Evolutionary conservation across 805 yeast species (phyloP).

Genomic region (Lachancea fermentati): DNA sequence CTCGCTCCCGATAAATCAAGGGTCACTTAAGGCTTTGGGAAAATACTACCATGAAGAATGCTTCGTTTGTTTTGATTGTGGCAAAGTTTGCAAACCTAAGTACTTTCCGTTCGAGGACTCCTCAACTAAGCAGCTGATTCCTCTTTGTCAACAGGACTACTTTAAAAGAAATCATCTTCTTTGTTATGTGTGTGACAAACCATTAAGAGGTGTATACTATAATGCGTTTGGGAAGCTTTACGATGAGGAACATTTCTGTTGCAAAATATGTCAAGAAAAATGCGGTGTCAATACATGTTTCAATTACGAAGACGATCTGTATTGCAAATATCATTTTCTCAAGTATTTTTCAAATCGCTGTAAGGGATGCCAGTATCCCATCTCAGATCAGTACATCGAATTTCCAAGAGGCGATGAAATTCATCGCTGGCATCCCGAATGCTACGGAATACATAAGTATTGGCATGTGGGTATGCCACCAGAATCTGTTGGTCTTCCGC

Average conservation of each 20-base stretch:
- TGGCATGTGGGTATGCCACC: constrained; percentile 85
- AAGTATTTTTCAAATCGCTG: constrained; percentile 79
- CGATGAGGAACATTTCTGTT: constrained; percentile 92
- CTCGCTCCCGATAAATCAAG: constrained; percentile 52
- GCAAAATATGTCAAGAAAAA: constrained; percentile 76
- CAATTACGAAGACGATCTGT: constrained; percentile 76
- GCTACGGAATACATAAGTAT: constrained; percentile 94
- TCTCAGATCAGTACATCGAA: constrained; percentile 91
- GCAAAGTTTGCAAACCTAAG: constrained; percentile 71
- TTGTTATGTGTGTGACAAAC: constrained; percentile 81
- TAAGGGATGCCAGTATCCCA: constrained; percentile 89
- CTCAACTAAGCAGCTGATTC: constrained; percentile 40
- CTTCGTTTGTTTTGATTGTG: constrained; percentile 83
- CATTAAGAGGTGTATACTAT: constrained; percentile 86
- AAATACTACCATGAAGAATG: constrained; percentile 81
- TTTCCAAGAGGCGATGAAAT: constrained; percentile 83
- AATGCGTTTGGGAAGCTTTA: constrained; percentile 89
- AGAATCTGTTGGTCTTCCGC: constrained; percentile 46
- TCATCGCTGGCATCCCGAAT: constrained; percentile 99
- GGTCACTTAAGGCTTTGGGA: constrained; percentile 79
- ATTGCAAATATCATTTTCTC: constrained; percentile 92
- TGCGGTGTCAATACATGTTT: constrained; percentile 91
- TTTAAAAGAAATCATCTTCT: constrained; percentile 78
- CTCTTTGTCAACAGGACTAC: constrained; percentile 88
- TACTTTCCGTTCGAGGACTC: constrained; percentile 72